A percentile compares a stretch with the other conserved stretches of the same genome.
Evolutionary conservation across 768 basidiomycete species (phyloP).

Genomic region (Candolleomyces eurysporus): DNA sequence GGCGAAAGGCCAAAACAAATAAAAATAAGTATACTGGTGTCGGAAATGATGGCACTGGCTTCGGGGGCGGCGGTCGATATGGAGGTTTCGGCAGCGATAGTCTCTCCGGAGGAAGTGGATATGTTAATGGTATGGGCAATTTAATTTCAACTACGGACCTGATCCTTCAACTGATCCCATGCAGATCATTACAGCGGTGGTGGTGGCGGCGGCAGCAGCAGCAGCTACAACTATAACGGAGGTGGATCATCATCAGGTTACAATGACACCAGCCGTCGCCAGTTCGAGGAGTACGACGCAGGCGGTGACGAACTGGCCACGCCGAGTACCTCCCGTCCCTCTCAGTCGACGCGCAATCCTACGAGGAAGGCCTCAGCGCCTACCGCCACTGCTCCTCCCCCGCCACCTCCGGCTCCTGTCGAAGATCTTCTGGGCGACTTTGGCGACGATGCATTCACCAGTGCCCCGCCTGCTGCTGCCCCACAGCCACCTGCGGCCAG

Average conservation of each 20-base stretch:
- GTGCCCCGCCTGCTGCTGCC: conserved; percentile 27
- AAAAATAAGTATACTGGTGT: conserved; percentile 86
- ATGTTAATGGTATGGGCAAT: not conserved
- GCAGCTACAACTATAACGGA: conserved; percentile 32
- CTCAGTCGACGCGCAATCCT: conserved; percentile 22
- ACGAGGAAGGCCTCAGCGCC: conserved; percentile 36
- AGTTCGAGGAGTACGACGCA: conserved; percentile 94
- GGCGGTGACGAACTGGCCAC: conserved; percentile 76
- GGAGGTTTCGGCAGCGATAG: conserved; percentile 47
- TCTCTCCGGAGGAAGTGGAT: conserved; percentile 26
- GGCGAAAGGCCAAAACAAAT: conserved; percentile 90
- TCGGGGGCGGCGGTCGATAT: conserved; percentile 38
- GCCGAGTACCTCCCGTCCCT: conserved; percentile 33
- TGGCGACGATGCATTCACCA: conserved; percentile 59
- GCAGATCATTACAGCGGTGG: conserved; percentile 25
- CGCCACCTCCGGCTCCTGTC: conserved; percentile 42
- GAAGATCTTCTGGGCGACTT: conserved; percentile 80
- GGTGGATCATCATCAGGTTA: conserved; percentile 29
- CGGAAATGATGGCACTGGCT: conserved; percentile 71
- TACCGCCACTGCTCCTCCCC: conserved; percentile 28
- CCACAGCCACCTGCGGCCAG: conserved; percentile 26
- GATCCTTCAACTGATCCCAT: not conserved
- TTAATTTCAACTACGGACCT: not conserved
- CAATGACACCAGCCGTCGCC: conserved; percentile 55
- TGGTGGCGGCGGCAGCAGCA: conserved; percentile 23